Base-by-base conservation (phyloP, 2,329 filamentous ascomycete genomes). In the Penicillium capsulatum region DNA sequence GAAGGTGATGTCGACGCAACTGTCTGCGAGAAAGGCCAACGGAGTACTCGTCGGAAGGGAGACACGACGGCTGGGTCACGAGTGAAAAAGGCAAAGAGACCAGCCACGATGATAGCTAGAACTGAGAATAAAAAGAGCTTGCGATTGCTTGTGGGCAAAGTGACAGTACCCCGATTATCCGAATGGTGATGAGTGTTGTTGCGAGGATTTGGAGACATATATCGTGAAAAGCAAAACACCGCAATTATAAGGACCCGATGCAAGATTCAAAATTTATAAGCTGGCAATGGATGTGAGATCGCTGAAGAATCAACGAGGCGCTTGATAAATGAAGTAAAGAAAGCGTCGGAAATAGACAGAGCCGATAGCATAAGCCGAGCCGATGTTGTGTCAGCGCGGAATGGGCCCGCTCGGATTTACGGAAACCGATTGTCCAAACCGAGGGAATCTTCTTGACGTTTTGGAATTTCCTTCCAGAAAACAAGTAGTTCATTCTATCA, bases 31-130 rank as follows among this genome's bases (percentile, higher is more conserved):
- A 22, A 22, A 9, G 19, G 9, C 19, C 19, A 5, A n/a, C 46
- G 41, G 22, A 60, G 51, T 9, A 58, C 34, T 2, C 54, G 58
- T 31, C 48, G 49, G 2, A 62, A 28, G 8, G 48, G 42, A 39
- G 51, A 59, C 59, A 63, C 47, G 42, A 55, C 60, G 52, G 45
- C 54, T 34, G 45, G 47, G 9, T 53, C 50, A 8, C 43, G 47
- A 15, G 43, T 30, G 17, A 53, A 27, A 1, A 51, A 9, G 3
- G 57, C 49, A 19, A 57, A 39, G 2, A 54, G 24, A 5, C 57
- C 13, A 10, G 58, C 58, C 5, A 46, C 9, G 14, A 52, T 7
- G 1, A 59, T 11, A 7, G 51, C 45, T 7, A 57, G 1, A 1
- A 57, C 13, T 3, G 54, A 51, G 1, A 54, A 11, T 3, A 57